These are phyloP conservation scores for Glonium stellatum DNA, from an alignment of 495 filamentous ascomycete species.

Conservation along the genomic window DNA sequence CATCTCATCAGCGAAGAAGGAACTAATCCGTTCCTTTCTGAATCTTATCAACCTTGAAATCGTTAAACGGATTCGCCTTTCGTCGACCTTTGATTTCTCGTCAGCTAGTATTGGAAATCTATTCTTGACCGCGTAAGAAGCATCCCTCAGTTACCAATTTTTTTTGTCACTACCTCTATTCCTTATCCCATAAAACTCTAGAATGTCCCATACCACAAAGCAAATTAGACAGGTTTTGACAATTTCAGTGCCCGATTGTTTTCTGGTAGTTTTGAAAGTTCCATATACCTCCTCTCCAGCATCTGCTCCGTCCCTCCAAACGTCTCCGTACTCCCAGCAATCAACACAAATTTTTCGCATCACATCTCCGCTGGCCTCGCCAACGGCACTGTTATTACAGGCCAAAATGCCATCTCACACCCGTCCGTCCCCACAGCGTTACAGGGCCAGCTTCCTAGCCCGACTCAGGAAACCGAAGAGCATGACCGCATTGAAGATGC, in stretches of 20 bases:
- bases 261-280: slow-evolving; percentile 36
- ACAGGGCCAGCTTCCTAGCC: slow-evolving; percentile 24
- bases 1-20: slow-evolving; percentile 77
- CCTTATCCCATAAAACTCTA: not conserved
- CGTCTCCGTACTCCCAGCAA: slow-evolving; percentile 75
- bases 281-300: slow-evolving; percentile 46
- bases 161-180: not conserved
- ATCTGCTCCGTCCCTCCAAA: slow-evolving; percentile 72
- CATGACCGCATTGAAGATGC: slow-evolving; percentile 65
- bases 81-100: slow-evolving; percentile 80
- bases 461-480: slow-evolving; percentile 26
- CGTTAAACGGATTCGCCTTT: slow-evolving; percentile 71
- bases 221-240: not conserved
- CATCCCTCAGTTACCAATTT: slow-evolving; percentile 43
- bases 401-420: slow-evolving; percentile 89
- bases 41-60: slow-evolving; percentile 86
- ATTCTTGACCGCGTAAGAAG: slow-evolving; percentile 87
- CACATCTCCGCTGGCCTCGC: slow-evolving; percentile 81
- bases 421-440: slow-evolving; percentile 53
- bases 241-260: slow-evolving; percentile 35
- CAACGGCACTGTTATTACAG: slow-evolving; percentile 73
- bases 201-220: not conserved
- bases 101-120: slow-evolving; percentile 88
- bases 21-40: slow-evolving; percentile 85
- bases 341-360: slow-evolving; percentile 88